Evolutionary conservation across 78 protist species (phyloP), one percentile per base, ranked within the genome.

Genomic region (Monocercomonoides exilis): DNA sequence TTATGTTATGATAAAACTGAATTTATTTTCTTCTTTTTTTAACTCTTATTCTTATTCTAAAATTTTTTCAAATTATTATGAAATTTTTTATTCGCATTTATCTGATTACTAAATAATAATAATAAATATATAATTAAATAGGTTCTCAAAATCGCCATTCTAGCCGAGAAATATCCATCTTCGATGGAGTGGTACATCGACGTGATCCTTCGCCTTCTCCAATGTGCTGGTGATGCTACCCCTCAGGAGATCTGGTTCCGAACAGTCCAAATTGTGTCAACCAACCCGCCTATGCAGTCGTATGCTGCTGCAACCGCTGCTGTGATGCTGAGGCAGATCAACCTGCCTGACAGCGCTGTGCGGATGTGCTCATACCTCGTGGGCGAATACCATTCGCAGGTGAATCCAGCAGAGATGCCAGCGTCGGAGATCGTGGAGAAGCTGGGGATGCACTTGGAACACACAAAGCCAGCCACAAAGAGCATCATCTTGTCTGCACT

Each of bases 181-280:
- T 94, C 93, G 77, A 82, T 86, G 80, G 38, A 93, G 34, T 96
- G 98, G 97, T 97, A 96, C 91, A 93, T 97, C 43, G 97, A 97
- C 82, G 92, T 90, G 54, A 89, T 96, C 86, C 70, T 96, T 43
- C 81, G 85, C 36, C 93, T 97, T 45, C 90, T 96, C 87, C 34
- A 86, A 33, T 6, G 45, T 0, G 98, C 96, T 34, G 98, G 99
- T 43, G 98, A 96, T 88, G 86, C 84, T 81, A 96, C 96, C 45
- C 36, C 92, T 29, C 94, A 93, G 3, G 96, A 92, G 43, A 90
- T 97, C 43, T 97, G 98, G 98, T 89, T 90, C 89, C 95, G 99
- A 4, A 97, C 96, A 29, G 94, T 95, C 33, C 96, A 89, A 34
- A 91, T 97, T 86, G 94, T 98, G 85, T 95, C 96, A 81, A 96